Percentiles rank a stretch among this genome's conserved stretches.
These are phyloP conservation scores for Geopyxis carbonaria DNA, from an alignment of 495 filamentous ascomycete genomes.

Conservation along the genomic window DNA sequence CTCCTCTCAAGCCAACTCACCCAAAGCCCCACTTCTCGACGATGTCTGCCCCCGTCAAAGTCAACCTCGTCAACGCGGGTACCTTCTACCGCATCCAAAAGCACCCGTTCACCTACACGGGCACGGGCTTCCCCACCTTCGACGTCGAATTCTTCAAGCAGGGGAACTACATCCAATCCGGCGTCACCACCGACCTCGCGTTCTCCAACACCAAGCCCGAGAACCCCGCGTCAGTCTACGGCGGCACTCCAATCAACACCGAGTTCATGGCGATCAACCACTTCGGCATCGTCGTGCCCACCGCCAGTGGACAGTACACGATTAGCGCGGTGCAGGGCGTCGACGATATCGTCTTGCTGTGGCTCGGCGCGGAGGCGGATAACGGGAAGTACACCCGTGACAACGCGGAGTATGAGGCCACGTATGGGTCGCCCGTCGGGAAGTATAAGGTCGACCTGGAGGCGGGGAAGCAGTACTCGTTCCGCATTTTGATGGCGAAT, in stretches of 20 bases:
- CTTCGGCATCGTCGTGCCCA: constrained; percentile 1
- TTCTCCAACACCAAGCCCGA: background rate
- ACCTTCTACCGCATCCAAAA: constrained; percentile 3
- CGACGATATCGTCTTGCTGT: constrained; percentile 1
- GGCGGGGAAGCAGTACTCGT: background rate
- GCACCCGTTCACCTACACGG: background rate
- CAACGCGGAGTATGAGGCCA: background rate
- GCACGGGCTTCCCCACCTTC: background rate
- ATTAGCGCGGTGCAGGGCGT: background rate
- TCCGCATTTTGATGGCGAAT: background rate
- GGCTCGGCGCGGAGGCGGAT: background rate
- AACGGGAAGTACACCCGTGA: constrained; percentile 1
- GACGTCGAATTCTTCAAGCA: constrained; percentile 4
- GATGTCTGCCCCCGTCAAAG: too few species aligned
- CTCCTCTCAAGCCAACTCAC: too few species aligned
- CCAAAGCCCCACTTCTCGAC: too few species aligned
- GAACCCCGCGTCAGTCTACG: background rate
- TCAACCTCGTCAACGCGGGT: constrained; percentile 3
- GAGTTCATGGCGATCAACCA: constrained; percentile 5
- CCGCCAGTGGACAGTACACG: background rate
- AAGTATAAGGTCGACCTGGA: background rate
- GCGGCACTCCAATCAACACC: background rate
- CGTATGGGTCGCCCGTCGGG: background rate
- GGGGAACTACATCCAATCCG: background rate
- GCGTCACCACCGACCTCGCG: background rate